Evolutionary conservation across 352 stramenopile species (phyloP).

Genomic region (Hyaloperonospora brassicae): DNA sequence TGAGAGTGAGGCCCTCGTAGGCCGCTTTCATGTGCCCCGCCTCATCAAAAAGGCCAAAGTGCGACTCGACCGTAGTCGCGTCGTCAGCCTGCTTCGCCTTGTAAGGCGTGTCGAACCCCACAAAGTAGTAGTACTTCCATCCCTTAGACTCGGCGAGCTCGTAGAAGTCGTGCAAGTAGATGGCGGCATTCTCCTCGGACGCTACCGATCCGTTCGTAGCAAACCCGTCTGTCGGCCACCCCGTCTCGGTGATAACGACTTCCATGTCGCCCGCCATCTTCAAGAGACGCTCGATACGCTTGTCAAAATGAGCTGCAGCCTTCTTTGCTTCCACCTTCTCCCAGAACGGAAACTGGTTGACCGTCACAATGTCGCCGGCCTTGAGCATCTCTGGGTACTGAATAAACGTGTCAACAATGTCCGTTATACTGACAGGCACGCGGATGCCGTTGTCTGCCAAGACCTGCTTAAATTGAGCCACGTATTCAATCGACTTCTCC

Average conservation of each 20-base stretch:
- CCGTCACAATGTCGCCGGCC: constrained; percentile 68
- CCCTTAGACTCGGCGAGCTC: constrained; percentile 46
- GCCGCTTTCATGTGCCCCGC: constrained; percentile 56
- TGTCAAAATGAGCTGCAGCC: constrained; percentile 62
- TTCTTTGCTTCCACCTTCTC: constrained; percentile 50
- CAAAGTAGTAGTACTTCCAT: constrained; percentile 87
- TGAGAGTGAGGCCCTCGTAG: constrained; percentile 51
- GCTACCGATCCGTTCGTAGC: constrained; percentile 55
- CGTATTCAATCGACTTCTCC: constrained; percentile 58
- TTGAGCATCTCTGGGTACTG: constrained; percentile 69
- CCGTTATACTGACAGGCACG: constrained; percentile 63
- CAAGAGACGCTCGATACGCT: constrained; percentile 58
- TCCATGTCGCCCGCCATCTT: constrained; percentile 59
- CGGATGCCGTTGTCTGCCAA: constrained; percentile 49
- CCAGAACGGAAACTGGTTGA: constrained; percentile 86
- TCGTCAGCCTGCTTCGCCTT: constrained; percentile 52
- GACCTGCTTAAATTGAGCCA: constrained; percentile 67
- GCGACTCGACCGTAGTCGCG: constrained; percentile 48
- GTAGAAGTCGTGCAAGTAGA: constrained; percentile 77
- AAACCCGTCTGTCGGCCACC: constrained; percentile 62
- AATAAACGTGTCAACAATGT: constrained; percentile 75
- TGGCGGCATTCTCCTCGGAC: constrained; percentile 42
- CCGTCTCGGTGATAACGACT: constrained; percentile 78
- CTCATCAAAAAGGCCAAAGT: constrained; percentile 72
- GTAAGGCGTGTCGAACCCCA: constrained; percentile 75